Evolutionary conservation across 768 basidiomycete species (phyloP), one percentile per base, ranked within the genome.

Genomic region (Auriscalpium microsporum): DNA sequence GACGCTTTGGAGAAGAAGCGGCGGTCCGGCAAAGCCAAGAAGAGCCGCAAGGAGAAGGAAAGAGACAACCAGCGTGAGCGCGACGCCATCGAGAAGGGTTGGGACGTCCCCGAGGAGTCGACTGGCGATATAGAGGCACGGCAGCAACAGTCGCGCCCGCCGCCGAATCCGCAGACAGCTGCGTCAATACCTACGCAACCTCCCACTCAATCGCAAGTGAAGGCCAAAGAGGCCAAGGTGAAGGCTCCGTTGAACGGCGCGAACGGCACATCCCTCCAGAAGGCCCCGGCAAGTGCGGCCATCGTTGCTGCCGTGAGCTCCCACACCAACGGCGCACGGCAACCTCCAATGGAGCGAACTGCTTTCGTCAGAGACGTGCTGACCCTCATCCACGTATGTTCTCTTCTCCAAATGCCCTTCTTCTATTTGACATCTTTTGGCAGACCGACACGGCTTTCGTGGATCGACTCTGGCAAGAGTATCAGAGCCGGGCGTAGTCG

Each of bases 341-440:
- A 28, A 37, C 63, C 21, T 37, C 17, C 16, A 17, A 52, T 50
- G 52, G 63, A 61, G n/a, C 54, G 58, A 19, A 73, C 67, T 54
- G 78, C 80, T 36, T 75, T 84, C 17, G 69, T 87, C 45, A 69
- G 74, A 57, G 88, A 92, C 64, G 87, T 93, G 56, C 68, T 97
- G 64, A 82, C 86, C 0, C 75, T 97, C 34, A 66, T 69, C 10
- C 60, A 65, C 45, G 67, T 69, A 38, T 42, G 68, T 64, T 2
- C 0, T 50, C 9, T 46, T 21, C 51, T 13, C 10, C 40, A 16
- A 8, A 19, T 34, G 1, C 11, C 10, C 11, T 28, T 7, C 28
- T 28, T 28, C 8, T 33, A 0, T 46, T 23, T 8, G 33, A 4
- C 49, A 28, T 2, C 17, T 36, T 14, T 35, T 48, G 28, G 28